These are phyloP conservation scores for Alternaria consortialis DNA, from an alignment of 2,329 filamentous ascomycete species.

Conservation along the genomic window DNA sequence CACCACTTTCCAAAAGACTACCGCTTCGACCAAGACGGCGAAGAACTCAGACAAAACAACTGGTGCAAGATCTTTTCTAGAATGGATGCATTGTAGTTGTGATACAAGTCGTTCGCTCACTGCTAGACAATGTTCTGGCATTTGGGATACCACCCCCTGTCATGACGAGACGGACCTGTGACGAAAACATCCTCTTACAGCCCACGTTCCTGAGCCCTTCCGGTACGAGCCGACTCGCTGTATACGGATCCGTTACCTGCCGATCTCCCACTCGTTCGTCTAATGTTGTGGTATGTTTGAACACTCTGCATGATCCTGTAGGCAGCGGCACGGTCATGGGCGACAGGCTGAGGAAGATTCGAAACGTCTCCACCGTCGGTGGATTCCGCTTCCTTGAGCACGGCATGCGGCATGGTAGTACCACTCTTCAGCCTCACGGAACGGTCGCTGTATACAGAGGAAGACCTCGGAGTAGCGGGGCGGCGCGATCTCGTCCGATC, in stretches of 20 bases:
- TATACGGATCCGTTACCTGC: not conserved
- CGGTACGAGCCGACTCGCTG: not conserved
- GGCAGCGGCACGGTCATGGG: not conserved
- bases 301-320: not conserved
- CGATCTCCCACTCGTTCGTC: not conserved
- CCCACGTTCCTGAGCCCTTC: not conserved
- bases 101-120: not conserved
- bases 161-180: not conserved
- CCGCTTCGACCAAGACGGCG: not conserved
- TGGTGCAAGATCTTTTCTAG: fast-evolving
- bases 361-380: not conserved
- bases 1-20: not conserved
- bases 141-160: not conserved
- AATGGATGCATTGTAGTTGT: not conserved
- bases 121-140: not conserved
- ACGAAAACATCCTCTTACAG: not conserved
- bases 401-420: not conserved
- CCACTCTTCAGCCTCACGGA: not conserved
- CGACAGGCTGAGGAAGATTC: not conserved
- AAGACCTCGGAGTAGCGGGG: not conserved
- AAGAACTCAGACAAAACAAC: not conserved
- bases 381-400: not conserved
- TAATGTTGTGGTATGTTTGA: not conserved
- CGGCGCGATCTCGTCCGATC: not conserved
- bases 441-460: not conserved